Conservation (phyloP, 169 alveolate genomes). For the Plasmodium fragile region DNA sequence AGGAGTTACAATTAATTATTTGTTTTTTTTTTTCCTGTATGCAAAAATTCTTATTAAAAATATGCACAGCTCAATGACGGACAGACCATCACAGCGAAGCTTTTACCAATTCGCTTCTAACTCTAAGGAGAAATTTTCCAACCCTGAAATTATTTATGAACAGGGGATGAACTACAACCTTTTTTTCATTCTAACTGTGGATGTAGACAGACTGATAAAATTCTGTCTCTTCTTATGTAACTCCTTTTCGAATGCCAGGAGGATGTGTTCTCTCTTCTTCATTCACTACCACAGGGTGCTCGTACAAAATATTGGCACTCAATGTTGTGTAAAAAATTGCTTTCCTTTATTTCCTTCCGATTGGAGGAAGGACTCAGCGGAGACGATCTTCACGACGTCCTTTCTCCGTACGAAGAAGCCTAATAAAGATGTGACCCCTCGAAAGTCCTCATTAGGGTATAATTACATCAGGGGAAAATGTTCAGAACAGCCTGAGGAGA, state of each 20-base stretch:
- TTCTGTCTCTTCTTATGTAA: conserved; percentile 19
- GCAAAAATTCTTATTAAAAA: conserved; percentile 10
- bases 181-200: conserved; percentile 28
- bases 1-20: conserved; percentile 14
- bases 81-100: background rate
- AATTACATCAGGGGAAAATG: background rate
- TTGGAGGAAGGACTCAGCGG: background rate
- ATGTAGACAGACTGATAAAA: conserved; percentile 9
- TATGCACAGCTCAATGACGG: conserved; percentile 8
- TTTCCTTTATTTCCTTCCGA: too few species aligned
- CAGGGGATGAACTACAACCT: conserved; percentile 19
- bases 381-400: background rate
- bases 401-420: background rate
- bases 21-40: conserved; percentile 49
- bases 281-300: conserved; percentile 20
- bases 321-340: background rate
- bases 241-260: conserved; percentile 16
- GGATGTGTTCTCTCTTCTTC: conserved; percentile 22
- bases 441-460: background rate
- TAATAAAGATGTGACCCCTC: background rate
- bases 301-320: conserved; percentile 26
- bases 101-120: background rate
- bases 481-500: background rate
- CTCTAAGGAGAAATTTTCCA: background rate
- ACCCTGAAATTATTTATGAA: background rate